phyloP scores from a whole-genome alignment of 345 rosid species.

The thale cress (Arabidopsis thaliana) region TAIR10.1 NC_003074.8:8669501-8670000 shows the following conservation, averaged over 20 bases:
- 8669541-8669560: conserved; percentile 93
- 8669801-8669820: conserved; percentile 87
- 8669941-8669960: conserved; percentile 97
- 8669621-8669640: conserved; percentile 83
- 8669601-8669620: conserved; percentile 98
- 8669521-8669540: conserved; percentile 41
- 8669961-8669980: conserved; percentile 98
- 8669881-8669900: conserved; percentile 97
- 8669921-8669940: conserved; percentile 91
- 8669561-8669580: conserved; percentile 97
- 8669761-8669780: not conserved
- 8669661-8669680: conserved; percentile 99
- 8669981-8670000: conserved; percentile 96
- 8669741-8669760: not conserved
- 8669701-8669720: conserved; percentile 43
- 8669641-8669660: conserved; percentile 97
- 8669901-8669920: conserved; percentile 81
- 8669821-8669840: conserved; percentile 94
- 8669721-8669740: not conserved
- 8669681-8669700: conserved; percentile 96
- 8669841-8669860: conserved; percentile 98
- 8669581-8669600: conserved; percentile 98
- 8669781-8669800: conserved; percentile 48
- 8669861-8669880: conserved; percentile 97
- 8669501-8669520: not conserved